Conservation (phyloP, 352 stramenopile species). For the Phytophthora ramorum region DNA sequence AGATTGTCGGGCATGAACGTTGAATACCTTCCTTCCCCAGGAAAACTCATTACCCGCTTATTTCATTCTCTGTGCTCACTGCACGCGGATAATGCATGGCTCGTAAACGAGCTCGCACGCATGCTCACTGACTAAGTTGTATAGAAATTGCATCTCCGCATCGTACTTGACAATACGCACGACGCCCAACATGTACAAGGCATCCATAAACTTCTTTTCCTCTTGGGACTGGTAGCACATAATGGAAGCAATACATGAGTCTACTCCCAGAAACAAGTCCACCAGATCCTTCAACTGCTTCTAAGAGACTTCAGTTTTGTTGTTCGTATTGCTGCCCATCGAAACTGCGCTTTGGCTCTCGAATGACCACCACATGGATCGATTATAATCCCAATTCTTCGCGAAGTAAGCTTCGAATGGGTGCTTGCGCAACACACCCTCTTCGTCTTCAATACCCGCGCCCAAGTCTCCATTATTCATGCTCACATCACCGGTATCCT, state of each 20-base stretch:
- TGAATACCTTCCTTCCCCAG: too few relatives aligned
- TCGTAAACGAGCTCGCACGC: constrained; percentile 26
- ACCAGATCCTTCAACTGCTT: constrained; percentile 33
- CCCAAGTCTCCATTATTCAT: neutral
- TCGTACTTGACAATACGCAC: constrained; percentile 24
- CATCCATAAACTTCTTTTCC: constrained; percentile 21
- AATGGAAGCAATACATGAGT: constrained; percentile 28
- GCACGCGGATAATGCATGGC: too few relatives aligned
- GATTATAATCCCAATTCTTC: constrained; percentile 34
- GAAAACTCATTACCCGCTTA: too few relatives aligned
- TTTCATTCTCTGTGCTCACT: too few relatives aligned
- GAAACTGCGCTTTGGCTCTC: constrained; percentile 18
- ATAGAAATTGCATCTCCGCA: constrained; percentile 14
- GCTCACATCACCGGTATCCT: neutral
- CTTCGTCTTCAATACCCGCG: neutral
- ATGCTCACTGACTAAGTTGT: constrained; percentile 32
- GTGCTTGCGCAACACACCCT: constrained; percentile 4
- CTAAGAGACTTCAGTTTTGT: constrained; percentile 34
- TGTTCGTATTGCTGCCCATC: constrained; percentile 41
- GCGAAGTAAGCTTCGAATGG: constrained; percentile 30
- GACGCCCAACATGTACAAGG: constrained; percentile 15
- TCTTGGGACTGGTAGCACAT: constrained; percentile 22
- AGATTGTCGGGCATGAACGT: too few relatives aligned
- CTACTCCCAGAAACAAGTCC: constrained; percentile 20
- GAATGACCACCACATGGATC: constrained; percentile 22